Conservation (phyloP, 805 yeast genomes). For the Cyberlindnera euphorbiiphila region DNA sequence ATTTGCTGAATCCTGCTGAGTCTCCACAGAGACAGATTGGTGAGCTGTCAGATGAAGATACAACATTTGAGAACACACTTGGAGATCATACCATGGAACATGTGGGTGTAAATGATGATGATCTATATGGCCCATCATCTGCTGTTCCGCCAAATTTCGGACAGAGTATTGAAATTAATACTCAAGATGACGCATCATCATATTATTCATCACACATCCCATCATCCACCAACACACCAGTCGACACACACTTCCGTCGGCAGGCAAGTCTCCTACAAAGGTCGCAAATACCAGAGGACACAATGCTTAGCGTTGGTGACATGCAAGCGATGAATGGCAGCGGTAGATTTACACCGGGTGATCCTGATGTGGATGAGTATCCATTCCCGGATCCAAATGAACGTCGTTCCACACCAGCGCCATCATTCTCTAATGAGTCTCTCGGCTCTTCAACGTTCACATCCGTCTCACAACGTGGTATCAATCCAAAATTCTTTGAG, state of each 20-base stretch:
- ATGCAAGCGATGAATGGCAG: slow-evolving; percentile 6
- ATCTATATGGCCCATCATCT: neutral
- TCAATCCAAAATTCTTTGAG: slow-evolving; percentile 52
- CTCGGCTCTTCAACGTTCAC: slow-evolving; percentile 57
- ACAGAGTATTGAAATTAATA: neutral
- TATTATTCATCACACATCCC: slow-evolving; percentile 23
- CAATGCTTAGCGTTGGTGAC: neutral
- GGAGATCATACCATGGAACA: slow-evolving; percentile 3
- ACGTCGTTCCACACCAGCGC: slow-evolving; percentile 27
- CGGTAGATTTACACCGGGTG: slow-evolving; percentile 7
- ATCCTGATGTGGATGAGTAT: slow-evolving; percentile 10
- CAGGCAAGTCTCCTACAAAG: slow-evolving; percentile 13
- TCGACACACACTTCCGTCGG: slow-evolving; percentile 15
- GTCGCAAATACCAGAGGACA: slow-evolving; percentile 18
- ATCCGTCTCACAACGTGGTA: slow-evolving; percentile 71
- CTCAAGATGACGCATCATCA: slow-evolving; percentile 23
- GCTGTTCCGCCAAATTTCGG: neutral
- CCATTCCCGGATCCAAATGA: slow-evolving; percentile 26
- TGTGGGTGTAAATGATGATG: neutral
- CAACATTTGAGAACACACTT: slow-evolving; percentile 4
- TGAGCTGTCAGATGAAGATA: slow-evolving; percentile 8
- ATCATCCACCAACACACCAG: slow-evolving; percentile 19
- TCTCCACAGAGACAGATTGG: slow-evolving; percentile 7
- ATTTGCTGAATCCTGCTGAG: slow-evolving; percentile 2
- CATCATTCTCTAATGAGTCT: slow-evolving; percentile 32